Evolutionary conservation across 176 grass and related monocot genomes (phyloP).

Genomic region (Carex myosuroides): DNA sequence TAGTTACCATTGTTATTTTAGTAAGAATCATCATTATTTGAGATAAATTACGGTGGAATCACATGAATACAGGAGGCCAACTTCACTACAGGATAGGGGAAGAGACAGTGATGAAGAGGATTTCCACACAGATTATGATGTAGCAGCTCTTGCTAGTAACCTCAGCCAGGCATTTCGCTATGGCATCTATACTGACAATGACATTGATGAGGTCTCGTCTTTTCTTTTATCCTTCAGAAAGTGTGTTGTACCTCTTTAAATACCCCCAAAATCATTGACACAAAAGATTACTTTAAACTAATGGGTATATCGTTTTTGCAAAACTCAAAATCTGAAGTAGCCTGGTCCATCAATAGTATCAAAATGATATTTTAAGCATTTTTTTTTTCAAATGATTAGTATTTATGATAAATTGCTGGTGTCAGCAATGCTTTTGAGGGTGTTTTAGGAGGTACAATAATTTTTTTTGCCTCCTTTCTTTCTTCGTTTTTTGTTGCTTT

Average conservation of each 20-base stretch:
- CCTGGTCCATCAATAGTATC: not conserved
- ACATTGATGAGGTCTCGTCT: slow-evolving; percentile 73
- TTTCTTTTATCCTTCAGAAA: not conserved
- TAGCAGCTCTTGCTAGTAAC: slow-evolving; percentile 89
- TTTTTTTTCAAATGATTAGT: not conserved
- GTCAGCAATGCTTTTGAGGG: not conserved
- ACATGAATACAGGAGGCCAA: slow-evolving; percentile 55
- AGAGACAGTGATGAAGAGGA: slow-evolving; percentile 98
- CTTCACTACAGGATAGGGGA: slow-evolving; percentile 76
- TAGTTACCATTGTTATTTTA: not conserved
- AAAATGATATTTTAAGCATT: not conserved
- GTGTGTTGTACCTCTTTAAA: not conserved
- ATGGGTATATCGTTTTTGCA: not conserved
- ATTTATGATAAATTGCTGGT: not conserved
- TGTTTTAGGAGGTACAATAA: not conserved
- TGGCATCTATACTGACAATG: slow-evolving; percentile 75
- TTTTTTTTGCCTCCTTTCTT: not conserved
- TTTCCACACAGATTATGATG: slow-evolving; percentile 92
- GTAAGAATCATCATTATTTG: slow-evolving; percentile 7
- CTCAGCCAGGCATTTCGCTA: slow-evolving; percentile 90
- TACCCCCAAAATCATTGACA: not conserved
- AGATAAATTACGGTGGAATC: slow-evolving; percentile 1
- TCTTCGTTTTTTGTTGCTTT: not conserved
- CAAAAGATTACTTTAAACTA: not conserved
- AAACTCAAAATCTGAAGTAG: not conserved